phyloP scores from a whole-genome alignment of 2,329 filamentous ascomycete species.

The Aureobasidium lini region DNA sequence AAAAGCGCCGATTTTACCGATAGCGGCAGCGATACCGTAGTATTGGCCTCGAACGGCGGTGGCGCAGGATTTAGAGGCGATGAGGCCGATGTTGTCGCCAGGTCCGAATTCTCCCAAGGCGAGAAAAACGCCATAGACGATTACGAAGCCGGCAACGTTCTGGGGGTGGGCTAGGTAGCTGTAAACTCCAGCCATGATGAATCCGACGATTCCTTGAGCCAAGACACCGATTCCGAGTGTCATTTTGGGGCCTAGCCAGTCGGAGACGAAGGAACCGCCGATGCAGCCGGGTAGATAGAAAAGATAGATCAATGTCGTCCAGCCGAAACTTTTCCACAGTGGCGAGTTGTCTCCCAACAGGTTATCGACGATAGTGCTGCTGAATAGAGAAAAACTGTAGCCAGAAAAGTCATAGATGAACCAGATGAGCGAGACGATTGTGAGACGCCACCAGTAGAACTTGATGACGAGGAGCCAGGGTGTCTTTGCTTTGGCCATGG shows the following conservation, averaged over 20 bases:
- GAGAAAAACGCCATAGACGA: constrained; percentile 72
- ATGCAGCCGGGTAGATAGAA: constrained; percentile 84
- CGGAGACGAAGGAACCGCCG: constrained; percentile 66
- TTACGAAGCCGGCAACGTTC: constrained; percentile 68
- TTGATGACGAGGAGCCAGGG: constrained; percentile 45
- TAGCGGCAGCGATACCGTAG: constrained; percentile 62
- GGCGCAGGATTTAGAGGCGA: constrained; percentile 80
- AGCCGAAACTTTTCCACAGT: constrained; percentile 74
- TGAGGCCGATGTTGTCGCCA: constrained; percentile 82
- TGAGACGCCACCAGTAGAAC: constrained; percentile 69
- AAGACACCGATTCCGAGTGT: constrained; percentile 64
- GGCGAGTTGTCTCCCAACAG: constrained; percentile 52
- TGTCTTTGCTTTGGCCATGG: constrained; percentile 52
- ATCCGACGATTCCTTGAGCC: constrained; percentile 70
- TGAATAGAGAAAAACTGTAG: constrained; percentile 83
- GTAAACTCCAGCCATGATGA: constrained; percentile 82
- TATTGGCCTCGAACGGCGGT: constrained; percentile 74
- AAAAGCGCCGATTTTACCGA: constrained; percentile 70
- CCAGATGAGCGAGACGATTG: constrained; percentile 68
- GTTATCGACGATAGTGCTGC: constrained; percentile 62
- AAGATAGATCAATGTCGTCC: constrained; percentile 80
- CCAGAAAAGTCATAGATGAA: constrained; percentile 74
- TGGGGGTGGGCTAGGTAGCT: constrained; percentile 55
- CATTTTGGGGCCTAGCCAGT: constrained; percentile 70
- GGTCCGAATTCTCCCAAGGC: constrained; percentile 75